Evolutionary conservation across 2,329 filamentous ascomycete genomes (phyloP), one percentile per base, ranked within the genome.

Genomic region (Fusarium abutilonis): DNA sequence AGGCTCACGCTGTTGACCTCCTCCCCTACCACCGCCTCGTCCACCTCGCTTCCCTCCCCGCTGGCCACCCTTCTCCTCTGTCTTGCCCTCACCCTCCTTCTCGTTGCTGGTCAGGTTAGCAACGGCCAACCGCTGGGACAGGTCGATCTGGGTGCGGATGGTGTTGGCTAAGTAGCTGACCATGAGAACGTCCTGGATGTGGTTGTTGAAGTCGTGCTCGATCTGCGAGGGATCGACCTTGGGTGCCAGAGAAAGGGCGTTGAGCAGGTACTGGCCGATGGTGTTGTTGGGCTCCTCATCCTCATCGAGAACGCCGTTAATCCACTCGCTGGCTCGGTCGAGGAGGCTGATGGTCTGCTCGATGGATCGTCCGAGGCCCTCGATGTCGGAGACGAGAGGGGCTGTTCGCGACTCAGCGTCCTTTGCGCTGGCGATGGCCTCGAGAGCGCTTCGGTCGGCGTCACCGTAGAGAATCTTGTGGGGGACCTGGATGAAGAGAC

Each of bases 161-260:
- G 93, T 97, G 85, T 98, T 99, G 77, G 95, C 93, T 66, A 99
- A 86, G 83, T 99, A 99, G 69, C 93, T 96, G 72, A 99, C 93
- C 78, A 98, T 93, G 68, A 99, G 88, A 60, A 99, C 93, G 77
- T 99, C 95, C 82, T 99, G 95, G 78, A 99, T 93, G 82, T 99
- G 95, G 83, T 96, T 97, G 87, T 99, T 99, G 87, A 99, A 99
- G 83, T 98, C 93, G 75, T 90, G 86, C 84, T 99, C 95, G 74
- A 99, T 93, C 76, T 96, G 90, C 61, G 88, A 85, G 34, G 89
- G 83, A 72, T 97, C 92, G 60, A 98, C 95, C 85, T 98, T 99
- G 73, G 95, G 95, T 52, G 94, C 92, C 64, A 99, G 83, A 42
- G 91, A 93, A 64, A 99, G 86, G 35, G 94, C 89, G 77, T 96